phyloP scores from a whole-genome alignment of 805 yeast genomes.

The Lachancea dasiensis region DNA sequence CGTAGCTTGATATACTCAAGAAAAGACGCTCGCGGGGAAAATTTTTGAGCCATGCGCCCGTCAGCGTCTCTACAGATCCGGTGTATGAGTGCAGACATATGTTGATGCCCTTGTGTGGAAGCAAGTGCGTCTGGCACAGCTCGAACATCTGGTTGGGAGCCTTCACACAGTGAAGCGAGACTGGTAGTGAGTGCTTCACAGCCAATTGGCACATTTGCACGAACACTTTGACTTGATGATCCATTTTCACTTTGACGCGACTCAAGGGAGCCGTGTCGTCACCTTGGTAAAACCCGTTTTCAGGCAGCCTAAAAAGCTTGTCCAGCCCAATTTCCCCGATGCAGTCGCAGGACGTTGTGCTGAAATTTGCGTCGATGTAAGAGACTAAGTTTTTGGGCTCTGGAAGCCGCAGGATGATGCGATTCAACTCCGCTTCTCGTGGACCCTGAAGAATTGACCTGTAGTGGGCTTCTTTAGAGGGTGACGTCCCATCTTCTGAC shows the following conservation, averaged over 20 bases:
- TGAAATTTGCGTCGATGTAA: constrained; percentile 26
- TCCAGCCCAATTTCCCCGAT: constrained; percentile 94
- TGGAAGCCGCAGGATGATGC: constrained; percentile 49
- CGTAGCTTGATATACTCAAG: constrained; percentile 29
- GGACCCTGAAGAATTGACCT: constrained; percentile 38
- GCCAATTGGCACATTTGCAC: constrained; percentile 52
- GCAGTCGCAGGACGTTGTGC: constrained; percentile 29
- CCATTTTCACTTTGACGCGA: constrained; percentile 50
- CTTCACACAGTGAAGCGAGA: constrained; percentile 82
- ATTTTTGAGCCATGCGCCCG: constrained; percentile 36
- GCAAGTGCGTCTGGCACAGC: constrained; percentile 16
- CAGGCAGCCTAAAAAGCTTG: constrained; percentile 63
- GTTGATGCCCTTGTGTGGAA: constrained; percentile 22
- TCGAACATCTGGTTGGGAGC: constrained; percentile 61
- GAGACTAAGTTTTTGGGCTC: constrained; percentile 45
- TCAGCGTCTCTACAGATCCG: constrained; percentile 70
- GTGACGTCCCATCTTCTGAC: constrained; percentile 10
- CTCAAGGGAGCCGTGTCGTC: constrained; percentile 24
- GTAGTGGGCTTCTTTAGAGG: constrained; percentile 51
- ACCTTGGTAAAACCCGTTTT: constrained; percentile 41
- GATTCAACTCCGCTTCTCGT: constrained; percentile 24
- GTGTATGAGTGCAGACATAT: constrained; percentile 79
- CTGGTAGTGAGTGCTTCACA: constrained; percentile 38
- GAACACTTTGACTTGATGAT: constrained; percentile 61
- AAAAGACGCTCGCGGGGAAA: constrained; percentile 21